A percentile compares a stretch with the other conserved stretches of the same genome.
These are phyloP conservation scores for Aspergillus wentii DNA, from an alignment of 495 filamentous ascomycete species.

Conservation along the genomic window DNA sequence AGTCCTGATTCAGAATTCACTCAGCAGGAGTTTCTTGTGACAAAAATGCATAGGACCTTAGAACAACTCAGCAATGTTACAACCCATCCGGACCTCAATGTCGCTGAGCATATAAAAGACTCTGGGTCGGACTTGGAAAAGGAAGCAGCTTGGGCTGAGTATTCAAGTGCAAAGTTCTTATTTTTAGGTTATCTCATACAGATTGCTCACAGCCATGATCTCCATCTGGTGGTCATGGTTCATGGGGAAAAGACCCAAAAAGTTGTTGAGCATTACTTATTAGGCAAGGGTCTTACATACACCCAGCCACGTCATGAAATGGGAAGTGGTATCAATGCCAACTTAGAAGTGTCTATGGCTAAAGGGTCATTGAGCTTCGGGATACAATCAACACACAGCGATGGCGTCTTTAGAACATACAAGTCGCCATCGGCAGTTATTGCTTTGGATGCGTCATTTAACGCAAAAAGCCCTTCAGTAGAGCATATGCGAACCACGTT, in stretches of 20 bases:
- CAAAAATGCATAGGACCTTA: constrained; percentile 34
- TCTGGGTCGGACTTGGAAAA: constrained; percentile 27
- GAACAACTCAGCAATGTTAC: constrained; percentile 41
- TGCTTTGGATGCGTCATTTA: constrained; percentile 47
- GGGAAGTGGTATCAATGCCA: constrained; percentile 20
- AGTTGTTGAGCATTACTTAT: constrained; percentile 50
- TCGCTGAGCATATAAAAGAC: constrained; percentile 31
- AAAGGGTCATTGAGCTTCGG: constrained; percentile 43
- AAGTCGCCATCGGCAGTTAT: constrained; percentile 46
- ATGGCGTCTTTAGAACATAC: constrained; percentile 31
- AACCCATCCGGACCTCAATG: constrained; percentile 52
- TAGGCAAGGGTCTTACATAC: constrained; percentile 42
- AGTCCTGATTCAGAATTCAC: constrained; percentile 6
- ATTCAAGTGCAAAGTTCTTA: constrained; percentile 53
- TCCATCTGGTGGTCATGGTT: constrained; percentile 46
- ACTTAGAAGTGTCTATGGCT: constrained; percentile 27
- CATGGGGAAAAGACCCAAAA: constrained; percentile 35
- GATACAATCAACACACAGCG: constrained; percentile 38
- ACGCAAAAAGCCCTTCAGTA: constrained; percentile 32
- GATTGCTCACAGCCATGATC: constrained; percentile 26
- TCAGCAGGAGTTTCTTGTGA: constrained; percentile 19
- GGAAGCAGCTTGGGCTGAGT: constrained; percentile 51
- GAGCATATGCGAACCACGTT: constrained; percentile 38
- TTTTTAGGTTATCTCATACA: constrained; percentile 51
- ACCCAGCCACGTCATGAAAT: constrained; percentile 36